These are phyloP conservation scores for Helianthus annuus DNA, from an alignment of 129 eudicot species.

Conservation along the genomic window DNA sequence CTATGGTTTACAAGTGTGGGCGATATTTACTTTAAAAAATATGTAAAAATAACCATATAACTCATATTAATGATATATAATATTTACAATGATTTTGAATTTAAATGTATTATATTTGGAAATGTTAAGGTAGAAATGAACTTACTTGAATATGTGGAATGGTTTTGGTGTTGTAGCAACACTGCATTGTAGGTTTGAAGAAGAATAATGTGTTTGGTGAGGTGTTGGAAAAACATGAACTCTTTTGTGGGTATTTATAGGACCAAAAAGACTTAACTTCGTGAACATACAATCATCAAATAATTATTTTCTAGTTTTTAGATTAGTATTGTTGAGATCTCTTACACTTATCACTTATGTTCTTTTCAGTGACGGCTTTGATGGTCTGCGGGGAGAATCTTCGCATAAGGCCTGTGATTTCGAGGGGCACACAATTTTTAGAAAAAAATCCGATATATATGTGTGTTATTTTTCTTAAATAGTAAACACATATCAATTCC, in stretches of 20 bases:
- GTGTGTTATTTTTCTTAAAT: no score
- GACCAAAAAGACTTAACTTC: conserved; percentile 15
- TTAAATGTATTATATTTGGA: background rate
- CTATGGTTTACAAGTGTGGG: no score
- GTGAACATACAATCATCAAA: background rate
- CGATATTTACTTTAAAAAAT: background rate
- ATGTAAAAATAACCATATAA: background rate
- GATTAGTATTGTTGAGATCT: no score
- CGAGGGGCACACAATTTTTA: no score
- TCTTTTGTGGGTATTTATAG: conserved; percentile 49
- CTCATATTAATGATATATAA: background rate
- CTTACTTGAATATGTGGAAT: conserved; percentile 42
- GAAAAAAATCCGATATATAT: no score
- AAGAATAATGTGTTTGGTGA: conserved; percentile 41
- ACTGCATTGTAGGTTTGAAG: conserved; percentile 36
- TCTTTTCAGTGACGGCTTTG: no score
- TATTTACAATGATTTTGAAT: background rate
- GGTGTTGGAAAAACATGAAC: conserved; percentile 23
- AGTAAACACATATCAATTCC: no score
- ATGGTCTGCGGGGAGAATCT: no score
- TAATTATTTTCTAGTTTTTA: background rate
- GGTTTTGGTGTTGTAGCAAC: conserved; percentile 10
- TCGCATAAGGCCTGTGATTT: no score
- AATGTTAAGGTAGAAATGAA: conserved; percentile 10
- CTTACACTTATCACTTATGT: no score